Evolutionary conservation across 257 asterid genomes (phyloP), one percentile per base, ranked within the genome.

Genomic region (Gynochthodes officinalis): DNA sequence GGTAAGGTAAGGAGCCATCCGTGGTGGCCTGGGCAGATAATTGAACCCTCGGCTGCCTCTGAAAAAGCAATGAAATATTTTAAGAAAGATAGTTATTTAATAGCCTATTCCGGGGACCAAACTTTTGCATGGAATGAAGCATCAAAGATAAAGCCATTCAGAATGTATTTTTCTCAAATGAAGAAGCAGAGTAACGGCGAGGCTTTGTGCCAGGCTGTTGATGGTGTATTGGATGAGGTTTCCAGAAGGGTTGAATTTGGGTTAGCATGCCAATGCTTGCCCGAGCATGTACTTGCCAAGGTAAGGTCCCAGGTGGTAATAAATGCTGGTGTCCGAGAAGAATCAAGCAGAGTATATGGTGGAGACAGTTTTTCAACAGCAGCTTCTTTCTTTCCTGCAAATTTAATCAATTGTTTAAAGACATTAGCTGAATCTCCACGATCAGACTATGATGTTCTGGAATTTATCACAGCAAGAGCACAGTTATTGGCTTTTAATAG

Each of bases 1-100:
- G 96, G 92, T 59, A 93, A 93, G 83, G 98, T 93, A 46, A 88
- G 79, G 79, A 73, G 94, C 79, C 96, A 93, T 84, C 97, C 96
- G 5, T 93, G 98, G 98, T 93, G 98, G 97, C 98, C 98, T 43
- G 98, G 97, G 33, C 92, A 86, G 84, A 80, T 93, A 76, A 77
- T 88, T 75, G 83, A 80, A 49, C 87, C 95, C 63, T 79, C 85
- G 16, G 88, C 83, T 73, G 95, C 97, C 64, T 84, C 98, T 0
- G 73, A 80, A 60, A 80, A 77, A 62, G 96, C 93, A 39, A 72
- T 42, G 74, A 85, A 64, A 57, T 65, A 85, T 79, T 75, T 50
- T 7, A 87, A 83, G 86, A 81, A 60, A 49, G 82, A 80, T 16
- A 67, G 87, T 57, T 82, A 90, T 73, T 82, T 93, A 79, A 77